Percentiles rank a stretch among this genome's conserved stretches.
These are phyloP conservation scores for Trypanosoma brucei DNA, from an alignment of 208 protist genomes.

Conservation along the genomic window DNA sequence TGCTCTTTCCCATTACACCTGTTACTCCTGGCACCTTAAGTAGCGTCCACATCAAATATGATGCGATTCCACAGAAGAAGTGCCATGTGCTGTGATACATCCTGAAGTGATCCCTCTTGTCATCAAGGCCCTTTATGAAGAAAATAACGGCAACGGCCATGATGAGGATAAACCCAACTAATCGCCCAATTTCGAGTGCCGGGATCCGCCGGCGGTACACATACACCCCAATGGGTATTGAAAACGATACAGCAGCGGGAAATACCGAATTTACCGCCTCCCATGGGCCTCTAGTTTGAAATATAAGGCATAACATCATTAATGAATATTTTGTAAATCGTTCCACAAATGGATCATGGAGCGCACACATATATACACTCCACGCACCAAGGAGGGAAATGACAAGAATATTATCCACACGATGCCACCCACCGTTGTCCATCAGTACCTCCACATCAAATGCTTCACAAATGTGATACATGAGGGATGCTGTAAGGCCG, in stretches of 20 bases:
- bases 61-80: constrained; percentile 45
- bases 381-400: constrained; percentile 47
- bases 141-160: constrained; percentile 30
- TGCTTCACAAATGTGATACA: constrained; percentile 72
- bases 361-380: constrained; percentile 36
- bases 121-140: constrained; percentile 61
- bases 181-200: constrained; percentile 8
- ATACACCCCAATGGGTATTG: constrained; percentile 48
- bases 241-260: constrained; percentile 42
- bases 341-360: constrained; percentile 35
- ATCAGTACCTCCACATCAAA: constrained; percentile 50
- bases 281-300: constrained; percentile 70
- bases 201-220: constrained; percentile 23
- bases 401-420: constrained; percentile 66
- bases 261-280: constrained; percentile 47
- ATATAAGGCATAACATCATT: constrained; percentile 44
- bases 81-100: constrained; percentile 79
- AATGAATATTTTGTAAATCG: constrained; percentile 43
- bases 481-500: constrained; percentile 51
- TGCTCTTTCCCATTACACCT: background rate
- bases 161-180: constrained; percentile 26
- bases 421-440: constrained; percentile 65
- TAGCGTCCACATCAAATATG: constrained; percentile 52
- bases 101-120: constrained; percentile 50
- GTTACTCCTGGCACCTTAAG: constrained; percentile 18